These are phyloP conservation scores for Cyathus striatus DNA, from an alignment of 768 basidiomycete genomes.

Conservation along the genomic window DNA sequence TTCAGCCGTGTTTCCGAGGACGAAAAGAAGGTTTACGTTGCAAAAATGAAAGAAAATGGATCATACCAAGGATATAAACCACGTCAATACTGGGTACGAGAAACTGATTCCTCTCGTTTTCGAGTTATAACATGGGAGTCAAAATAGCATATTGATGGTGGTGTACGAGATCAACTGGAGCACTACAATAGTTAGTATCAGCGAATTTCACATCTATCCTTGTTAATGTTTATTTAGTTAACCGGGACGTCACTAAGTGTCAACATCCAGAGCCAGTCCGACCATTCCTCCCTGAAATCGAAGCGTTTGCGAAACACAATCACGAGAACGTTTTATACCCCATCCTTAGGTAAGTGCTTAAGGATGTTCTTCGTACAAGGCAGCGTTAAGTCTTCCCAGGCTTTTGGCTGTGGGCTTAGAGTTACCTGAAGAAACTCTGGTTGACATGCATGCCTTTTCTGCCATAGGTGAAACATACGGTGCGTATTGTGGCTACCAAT, in stretches of 20 bases:
- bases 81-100: slow-evolving; percentile 41
- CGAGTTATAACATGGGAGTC: background rate
- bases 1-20: slow-evolving; percentile 33
- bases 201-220: background rate
- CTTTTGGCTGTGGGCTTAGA: slow-evolving; percentile 34
- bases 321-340: slow-evolving; percentile 26
- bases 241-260: slow-evolving; percentile 19
- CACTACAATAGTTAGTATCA: slow-evolving; percentile 31
- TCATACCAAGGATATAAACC: slow-evolving; percentile 54
- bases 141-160: slow-evolving; percentile 29
- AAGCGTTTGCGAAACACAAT: slow-evolving; percentile 24
- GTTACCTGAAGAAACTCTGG: slow-evolving; percentile 32
- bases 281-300: slow-evolving; percentile 23
- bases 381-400: background rate
- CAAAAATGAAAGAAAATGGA: slow-evolving; percentile 35
- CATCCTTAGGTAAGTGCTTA: slow-evolving; percentile 20
- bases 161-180: slow-evolving; percentile 36
- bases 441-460: slow-evolving; percentile 27
- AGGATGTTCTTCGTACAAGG: background rate
- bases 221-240: slow-evolving; percentile 14
- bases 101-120: background rate
- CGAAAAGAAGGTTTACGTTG: slow-evolving; percentile 37
- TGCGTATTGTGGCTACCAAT: background rate
- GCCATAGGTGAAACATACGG: slow-evolving; percentile 13
- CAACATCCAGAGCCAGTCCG: slow-evolving; percentile 24